Evolutionary conservation across 371 early-diverging fungal species (phyloP), one percentile per base, ranked within the genome.

Genomic region (Batkoa obscura): DNA sequence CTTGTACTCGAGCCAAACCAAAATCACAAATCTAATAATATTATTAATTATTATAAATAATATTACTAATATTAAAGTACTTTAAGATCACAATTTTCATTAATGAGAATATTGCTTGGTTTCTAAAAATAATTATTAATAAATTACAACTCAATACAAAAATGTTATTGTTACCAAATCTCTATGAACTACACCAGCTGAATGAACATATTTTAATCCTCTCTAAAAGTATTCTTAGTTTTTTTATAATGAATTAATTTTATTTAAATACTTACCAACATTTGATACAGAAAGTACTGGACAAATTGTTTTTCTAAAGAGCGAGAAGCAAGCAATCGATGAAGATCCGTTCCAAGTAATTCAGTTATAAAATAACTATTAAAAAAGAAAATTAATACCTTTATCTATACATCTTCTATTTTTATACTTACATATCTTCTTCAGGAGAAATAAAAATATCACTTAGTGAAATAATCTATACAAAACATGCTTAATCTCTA

Each of bases 321-420:
- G 74, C 96, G 96, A n/a, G 93, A 91, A 55, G 88, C 81, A 69
- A 98, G 94, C 55, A 98, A 94, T 60, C 95, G 88, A 68, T 96
- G 96, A 73, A 98, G 78, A 67, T 98, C 93, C 30, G 97, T 95
- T 68, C 96, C 97, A 96, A 98, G 96, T 42, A 98, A 68, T 69
- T 89, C 93, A n/a, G n/a, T n/a, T n/a, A n/a, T n/a, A n/a, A n/a
- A n/a, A n/a, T n/a, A n/a, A n/a, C n/a, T n/a, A n/a, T n/a, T n/a
- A n/a, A n/a, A n/a, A n/a, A n/a, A n/a, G n/a, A n/a, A n/a, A n/a
- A n/a, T n/a, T n/a, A n/a, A n/a, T n/a, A n/a, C n/a, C n/a, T n/a
- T n/a, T n/a, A n/a, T n/a, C n/a, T n/a, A n/a, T n/a, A n/a, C n/a
- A n/a, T n/a, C n/a, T n/a, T n/a, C n/a, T n/a, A n/a, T n/a, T 32